Base-by-base conservation (phyloP, 176 grass and related monocot genomes). In the Alloteropsis semialata region DNA sequence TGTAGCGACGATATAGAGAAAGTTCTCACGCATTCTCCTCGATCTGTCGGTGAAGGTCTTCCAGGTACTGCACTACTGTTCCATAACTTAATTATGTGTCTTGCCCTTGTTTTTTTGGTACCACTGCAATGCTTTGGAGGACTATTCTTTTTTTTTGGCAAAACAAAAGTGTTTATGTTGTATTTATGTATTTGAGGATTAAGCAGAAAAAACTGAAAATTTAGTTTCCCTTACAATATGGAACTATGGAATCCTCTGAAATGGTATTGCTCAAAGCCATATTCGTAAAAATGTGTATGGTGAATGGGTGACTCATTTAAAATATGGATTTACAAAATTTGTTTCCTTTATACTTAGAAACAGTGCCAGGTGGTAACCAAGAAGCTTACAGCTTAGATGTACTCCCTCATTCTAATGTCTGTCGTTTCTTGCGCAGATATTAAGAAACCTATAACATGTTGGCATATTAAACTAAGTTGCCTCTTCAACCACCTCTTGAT, bases 1-100 rank as follows among this genome's bases (percentile, higher is more conserved):
- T 91, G 89, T 87, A 88, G 89, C 60, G 91, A 88, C 85, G 96
- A 98, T 82, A 95, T 98, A 82, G 96, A 98, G 70, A 96, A 89
- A 93, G 88, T 98, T 70, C 88, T 95, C 68, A 88, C 90, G 2
- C 85, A 93, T 78, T 96, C 87, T 36, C 82, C 93, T 36, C 75
- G 79, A 50, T 96, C 89, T 72, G 64, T 89, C 64, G 86, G 65
- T 27, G 96, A 98, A 77, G 96, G 96, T 59, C 85, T 98, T 84
- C 93, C 96, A 85, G 96, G 93, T 99, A 90, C 56, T 41, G 30
- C 84, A 77, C 44, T 39, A 77, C 44, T 39, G 39, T 81, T 69
- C 32, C 67, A n/a, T n/a, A n/a, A n/a, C 56, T 28, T 33, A 34
- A 67, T 88, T 70, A 14, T 51, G 55, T 61, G 46, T 73, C 27